Base-by-base conservation (phyloP, 306 rosid genomes). In the Pueraria montana region DNA sequence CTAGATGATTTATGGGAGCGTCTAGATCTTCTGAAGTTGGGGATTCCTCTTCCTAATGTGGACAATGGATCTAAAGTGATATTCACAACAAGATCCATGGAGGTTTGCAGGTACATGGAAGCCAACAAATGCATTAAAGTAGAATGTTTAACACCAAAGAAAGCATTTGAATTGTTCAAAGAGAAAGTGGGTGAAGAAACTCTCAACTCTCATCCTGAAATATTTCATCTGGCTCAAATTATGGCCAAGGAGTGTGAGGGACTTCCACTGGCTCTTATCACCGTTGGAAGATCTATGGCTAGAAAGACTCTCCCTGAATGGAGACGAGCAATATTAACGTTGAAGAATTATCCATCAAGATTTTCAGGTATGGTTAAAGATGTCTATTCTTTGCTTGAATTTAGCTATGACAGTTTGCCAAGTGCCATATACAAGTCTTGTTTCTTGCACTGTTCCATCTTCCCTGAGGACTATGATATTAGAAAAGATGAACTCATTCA, bases 181-280 rank as follows among this genome's bases (percentile, higher is more conserved):
- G 66, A 59, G 66, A 59, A 59, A 24, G 66, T 59, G 36, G 66
- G 66, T 59, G 66, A 59, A 59, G 66, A 59, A 59, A 59, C 66
- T 59, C 66, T 59, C 36, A 59, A 12, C n/a, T 23, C 66, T 59
- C 66, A 59, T 59, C 66, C 66, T 59, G n/a, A 59, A 59, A 59
- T 59, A 59, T 24, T 24, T 24, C n/a, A 11, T 24, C 36, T 59
- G 7, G 66, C 66, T 12, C n/a, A 59, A 23, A 59, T 24, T 24
- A 14, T 59, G 66, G 36, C 66, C 66, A 11, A 59, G 66, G 66
- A 11, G 36, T 59, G 66, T 59, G 9, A 59, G 36, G 66, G 66
- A 23, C 36, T 59, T 59, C 66, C 66, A 1, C 17, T 59, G 16
- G 66, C 66, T 24, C 66, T 59, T 26, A 59, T 59, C 36, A 59